Base-by-base conservation (phyloP, 2,329 filamentous ascomycete species). In the Raffaelea ambrosiae region DNA sequence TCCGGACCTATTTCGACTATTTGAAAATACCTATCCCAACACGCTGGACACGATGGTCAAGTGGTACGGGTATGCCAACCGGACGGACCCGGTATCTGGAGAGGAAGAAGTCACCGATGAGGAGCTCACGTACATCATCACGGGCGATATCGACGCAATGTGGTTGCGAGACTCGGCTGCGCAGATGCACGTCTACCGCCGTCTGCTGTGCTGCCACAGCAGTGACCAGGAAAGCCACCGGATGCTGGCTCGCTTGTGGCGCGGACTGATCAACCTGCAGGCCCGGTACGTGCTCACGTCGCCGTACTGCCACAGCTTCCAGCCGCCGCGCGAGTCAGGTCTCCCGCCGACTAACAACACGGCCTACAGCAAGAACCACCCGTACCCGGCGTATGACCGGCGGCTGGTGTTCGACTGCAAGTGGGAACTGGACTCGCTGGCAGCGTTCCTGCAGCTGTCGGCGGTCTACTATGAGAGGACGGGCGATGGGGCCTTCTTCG, bases 231-330 rank as follows among this genome's bases (percentile, higher is more conserved):
- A 29, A 29, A 29, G 26, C 7, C 7, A 7, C 26, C 26, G 13
- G 63, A 67, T 4, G 69, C 69, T 88, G 19, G 82, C 83, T 31
- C 79, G 76, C 20, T 66, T 88, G 0, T 86, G 82, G 64, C 74
- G 83, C 14, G 84, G 84, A 1, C 74, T 84, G 3, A 84, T 88
- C 61, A 87, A 88, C 59, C 69, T 84, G 5, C 84, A 88, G 59
- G 71, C 82, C 20, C 72, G 83, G 40, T 87, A 86, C 61, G 72
- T 88, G 45, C 69, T 79, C 47, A 73, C 74, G 29, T 77, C 76
- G 16, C 88, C 89, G 0, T 93, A 93, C 65, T 95, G 89, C 72
- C 93, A 95, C 62, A 84, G 87, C 13, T 95, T 95, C 66, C 89
- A 95, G 61, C 88, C 89, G 2, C 89, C 89, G 0, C 74, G 79